Percentiles rank a stretch among this genome's conserved stretches.
These are phyloP conservation scores for Gloeostereum incarnatum DNA, from an alignment of 768 basidiomycete genomes.

Conservation along the genomic window DNA sequence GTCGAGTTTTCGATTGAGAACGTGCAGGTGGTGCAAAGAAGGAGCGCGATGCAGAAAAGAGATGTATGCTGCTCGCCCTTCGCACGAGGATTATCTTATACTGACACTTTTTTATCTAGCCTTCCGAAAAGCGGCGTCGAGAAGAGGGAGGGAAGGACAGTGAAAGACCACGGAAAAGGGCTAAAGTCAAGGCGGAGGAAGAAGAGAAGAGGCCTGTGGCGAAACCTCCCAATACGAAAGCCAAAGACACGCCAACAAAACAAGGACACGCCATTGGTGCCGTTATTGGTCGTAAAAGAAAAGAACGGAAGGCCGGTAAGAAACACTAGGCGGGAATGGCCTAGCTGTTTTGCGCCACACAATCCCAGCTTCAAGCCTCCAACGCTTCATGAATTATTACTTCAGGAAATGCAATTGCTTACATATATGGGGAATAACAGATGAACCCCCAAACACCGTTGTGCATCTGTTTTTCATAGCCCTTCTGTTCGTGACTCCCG, in stretches of 20 bases:
- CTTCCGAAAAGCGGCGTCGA: slow-evolving; percentile 6
- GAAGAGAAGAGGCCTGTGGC: slow-evolving; percentile 10
- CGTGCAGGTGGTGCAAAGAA: slow-evolving; percentile 75
- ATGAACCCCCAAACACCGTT: no score
- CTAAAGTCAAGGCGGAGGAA: slow-evolving; percentile 10
- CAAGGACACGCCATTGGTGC: slow-evolving; percentile 45
- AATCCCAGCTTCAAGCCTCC: no score
- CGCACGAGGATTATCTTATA: not conserved
- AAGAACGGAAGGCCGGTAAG: slow-evolving; percentile 44
- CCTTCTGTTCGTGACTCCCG: no score
- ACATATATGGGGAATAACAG: no score
- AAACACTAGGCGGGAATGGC: no score
- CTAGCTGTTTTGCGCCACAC: no score
- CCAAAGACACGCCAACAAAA: no score
- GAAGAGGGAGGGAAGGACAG: slow-evolving; percentile 22
- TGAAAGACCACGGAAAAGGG: slow-evolving; percentile 17
- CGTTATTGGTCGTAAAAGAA: slow-evolving; percentile 76
- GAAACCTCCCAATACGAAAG: no score
- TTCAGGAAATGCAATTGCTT: no score
- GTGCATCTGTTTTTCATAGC: no score
- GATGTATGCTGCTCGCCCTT: slow-evolving; percentile 14
- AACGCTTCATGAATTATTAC: no score
- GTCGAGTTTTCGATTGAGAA: slow-evolving; percentile 98
- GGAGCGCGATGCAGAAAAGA: slow-evolving; percentile 44
- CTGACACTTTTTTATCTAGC: not conserved